A percentile compares a stretch with the other conserved stretches of the same genome.
These are phyloP conservation scores for Leptographium radiaticola DNA, from an alignment of 2,329 filamentous ascomycete genomes.

Conservation along the genomic window DNA sequence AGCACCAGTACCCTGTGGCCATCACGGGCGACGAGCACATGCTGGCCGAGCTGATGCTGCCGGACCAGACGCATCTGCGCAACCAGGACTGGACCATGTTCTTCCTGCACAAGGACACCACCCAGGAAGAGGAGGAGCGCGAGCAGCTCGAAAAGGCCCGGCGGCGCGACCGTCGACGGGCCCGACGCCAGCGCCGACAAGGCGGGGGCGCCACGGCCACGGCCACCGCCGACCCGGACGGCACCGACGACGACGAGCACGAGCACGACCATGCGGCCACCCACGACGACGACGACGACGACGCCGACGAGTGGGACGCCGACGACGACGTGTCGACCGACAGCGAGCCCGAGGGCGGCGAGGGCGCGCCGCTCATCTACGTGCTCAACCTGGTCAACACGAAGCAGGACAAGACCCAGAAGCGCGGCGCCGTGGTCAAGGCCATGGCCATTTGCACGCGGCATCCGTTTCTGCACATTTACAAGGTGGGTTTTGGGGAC, in stretches of 20 bases:
- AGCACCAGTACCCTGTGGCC: constrained; percentile 88
- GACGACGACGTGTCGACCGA: constrained; percentile 42
- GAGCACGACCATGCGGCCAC: constrained; percentile 34
- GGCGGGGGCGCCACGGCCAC: constrained; percentile 20
- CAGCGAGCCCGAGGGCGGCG: constrained; percentile 54
- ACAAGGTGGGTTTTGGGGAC: constrained; percentile 50
- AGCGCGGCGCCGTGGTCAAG: constrained; percentile 89
- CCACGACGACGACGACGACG: constrained; percentile 28
- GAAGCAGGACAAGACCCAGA: constrained; percentile 86
- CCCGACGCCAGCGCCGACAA: constrained; percentile 36
- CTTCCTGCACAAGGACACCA: constrained; percentile 92
- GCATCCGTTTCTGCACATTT: constrained; percentile 96
- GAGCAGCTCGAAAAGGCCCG: constrained; percentile 46
- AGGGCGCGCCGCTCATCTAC: constrained; percentile 89
- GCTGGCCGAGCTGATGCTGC: constrained; percentile 95
- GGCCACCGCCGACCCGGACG: constrained; percentile 19
- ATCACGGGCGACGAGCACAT: constrained; percentile 97
- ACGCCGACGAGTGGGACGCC: constrained; percentile 30
- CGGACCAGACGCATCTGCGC: constrained; percentile 87
- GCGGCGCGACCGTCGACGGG: constrained; percentile 33
- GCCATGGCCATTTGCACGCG: constrained; percentile 98
- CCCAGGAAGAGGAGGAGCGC: constrained; percentile 66
- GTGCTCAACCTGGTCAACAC: constrained; percentile 97
- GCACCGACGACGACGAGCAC: constrained; percentile 23
- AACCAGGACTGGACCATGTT: constrained; percentile 99